These are phyloP conservation scores for Mucor irregularis DNA, from an alignment of 371 early-diverging fungal species.

Conservation along the genomic window DNA sequence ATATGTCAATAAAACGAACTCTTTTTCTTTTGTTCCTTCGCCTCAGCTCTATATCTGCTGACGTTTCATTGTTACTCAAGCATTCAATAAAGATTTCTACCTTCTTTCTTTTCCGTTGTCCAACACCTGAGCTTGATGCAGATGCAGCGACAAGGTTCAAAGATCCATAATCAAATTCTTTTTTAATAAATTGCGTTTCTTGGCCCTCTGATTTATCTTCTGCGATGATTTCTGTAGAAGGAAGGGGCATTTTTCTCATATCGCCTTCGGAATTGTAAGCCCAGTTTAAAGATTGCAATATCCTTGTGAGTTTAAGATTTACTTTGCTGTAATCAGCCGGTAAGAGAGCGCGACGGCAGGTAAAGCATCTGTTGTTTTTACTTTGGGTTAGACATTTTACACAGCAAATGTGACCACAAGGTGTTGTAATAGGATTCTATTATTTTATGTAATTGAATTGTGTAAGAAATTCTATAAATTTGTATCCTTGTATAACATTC, in stretches of 20 bases:
- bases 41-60: not conserved
- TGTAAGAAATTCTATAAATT: constrained; percentile 12
- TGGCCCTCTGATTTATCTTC: not conserved
- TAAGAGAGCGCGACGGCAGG: constrained; percentile 34
- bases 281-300: constrained; percentile 32
- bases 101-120: not conserved
- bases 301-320: constrained; percentile 35
- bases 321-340: constrained; percentile 2
- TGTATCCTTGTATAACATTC: not conserved
- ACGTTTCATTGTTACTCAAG: not conserved
- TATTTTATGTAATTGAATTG: constrained; percentile 41
- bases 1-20: not conserved
- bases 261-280: constrained; percentile 1
- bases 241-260: not conserved
- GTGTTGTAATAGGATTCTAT: constrained; percentile 54
- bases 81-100: constrained; percentile 5
- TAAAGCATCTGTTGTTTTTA: constrained; percentile 34
- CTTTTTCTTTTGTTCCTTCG: not conserved
- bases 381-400: constrained; percentile 35
- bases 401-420: constrained; percentile 63
- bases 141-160: too few species aligned
- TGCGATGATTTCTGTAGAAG: not conserved
- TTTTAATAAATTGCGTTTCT: not conserved
- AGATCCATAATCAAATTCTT: not conserved
- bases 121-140: not conserved